Percentiles rank a stretch among this genome's conserved stretches.
phyloP scores from a whole-genome alignment of 352 stramenopile species.

The Aphanomyces cochlioides region DNA sequence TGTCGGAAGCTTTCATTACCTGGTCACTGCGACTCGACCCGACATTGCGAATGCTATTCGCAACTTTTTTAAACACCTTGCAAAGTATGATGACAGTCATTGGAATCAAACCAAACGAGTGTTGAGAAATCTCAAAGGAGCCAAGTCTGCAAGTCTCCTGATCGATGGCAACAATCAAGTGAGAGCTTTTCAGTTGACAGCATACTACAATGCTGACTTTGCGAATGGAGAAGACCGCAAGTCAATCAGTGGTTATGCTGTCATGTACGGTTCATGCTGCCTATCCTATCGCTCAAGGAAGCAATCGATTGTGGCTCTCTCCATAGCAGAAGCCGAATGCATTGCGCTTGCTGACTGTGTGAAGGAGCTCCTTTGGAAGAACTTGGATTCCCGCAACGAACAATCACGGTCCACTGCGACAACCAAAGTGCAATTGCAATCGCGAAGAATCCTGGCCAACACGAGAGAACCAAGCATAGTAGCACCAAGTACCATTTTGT shows the following conservation, averaged over 20 bases:
- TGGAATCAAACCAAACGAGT: constrained; percentile 30
- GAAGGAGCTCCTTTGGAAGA: constrained; percentile 12
- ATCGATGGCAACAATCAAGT: background rate
- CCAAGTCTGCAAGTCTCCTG: constrained; percentile 11
- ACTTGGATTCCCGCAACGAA: background rate
- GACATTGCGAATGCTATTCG: constrained; percentile 32
- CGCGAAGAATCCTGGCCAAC: constrained; percentile 9
- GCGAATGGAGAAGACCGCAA: constrained; percentile 5
- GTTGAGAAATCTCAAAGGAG: constrained; percentile 23
- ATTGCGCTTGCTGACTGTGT: constrained; percentile 2
- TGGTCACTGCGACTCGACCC: constrained; percentile 14
- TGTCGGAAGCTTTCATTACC: constrained; percentile 26
- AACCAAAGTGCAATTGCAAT: constrained; percentile 11
- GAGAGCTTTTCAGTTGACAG: constrained; percentile 5
- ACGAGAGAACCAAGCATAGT: constrained; percentile 9
- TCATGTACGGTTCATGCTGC: constrained; percentile 1
- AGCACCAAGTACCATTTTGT: constrained; percentile 8
- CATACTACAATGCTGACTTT: constrained; percentile 28
- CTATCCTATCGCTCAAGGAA: background rate
- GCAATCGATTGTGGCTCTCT: background rate
- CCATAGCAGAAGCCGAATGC: background rate
- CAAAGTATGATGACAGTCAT: constrained; percentile 24
- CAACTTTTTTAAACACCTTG: constrained; percentile 11
- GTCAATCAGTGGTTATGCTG: constrained; percentile 21
- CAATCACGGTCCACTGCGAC: background rate